Conservation (phyloP, 805 yeast genomes). For the Yarrowia deformans region DNA sequence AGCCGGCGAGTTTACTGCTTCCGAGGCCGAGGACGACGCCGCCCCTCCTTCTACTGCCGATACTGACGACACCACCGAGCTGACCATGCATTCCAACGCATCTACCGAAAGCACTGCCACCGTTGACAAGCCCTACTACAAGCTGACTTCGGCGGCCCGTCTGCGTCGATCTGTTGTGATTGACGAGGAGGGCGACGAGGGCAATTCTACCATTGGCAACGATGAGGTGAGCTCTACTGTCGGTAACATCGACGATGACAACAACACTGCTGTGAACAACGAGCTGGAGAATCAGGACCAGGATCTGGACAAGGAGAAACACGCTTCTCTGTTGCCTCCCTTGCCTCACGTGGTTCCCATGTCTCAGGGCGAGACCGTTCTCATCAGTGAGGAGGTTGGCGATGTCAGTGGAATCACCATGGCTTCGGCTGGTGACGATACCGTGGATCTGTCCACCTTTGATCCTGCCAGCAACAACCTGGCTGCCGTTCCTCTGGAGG, state of each 20-base stretch:
- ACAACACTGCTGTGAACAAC: conserved; percentile 1
- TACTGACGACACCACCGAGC: conserved; percentile 1
- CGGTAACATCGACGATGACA: not conserved
- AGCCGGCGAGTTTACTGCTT: conserved; percentile 10
- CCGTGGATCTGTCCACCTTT: conserved; percentile 22
- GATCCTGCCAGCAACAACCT: conserved; percentile 11
- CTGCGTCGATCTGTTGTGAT: conserved; percentile 25
- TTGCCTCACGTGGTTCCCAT: conserved; percentile 8
- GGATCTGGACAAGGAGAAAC: conserved; percentile 1
- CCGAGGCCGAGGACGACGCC: not conserved
- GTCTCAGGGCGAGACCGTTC: not conserved
- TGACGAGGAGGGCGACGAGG: conserved; percentile 33
- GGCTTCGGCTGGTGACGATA: conserved; percentile 1
- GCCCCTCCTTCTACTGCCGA: not conserved
- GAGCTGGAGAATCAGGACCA: not conserved
- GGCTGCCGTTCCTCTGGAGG: conserved; percentile 23
- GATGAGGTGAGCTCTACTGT: conserved; percentile 8
- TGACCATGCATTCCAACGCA: conserved; percentile 27
- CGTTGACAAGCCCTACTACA: conserved; percentile 32
- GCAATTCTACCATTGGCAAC: not conserved
- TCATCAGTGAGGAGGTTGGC: conserved; percentile 28
- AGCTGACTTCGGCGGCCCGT: conserved; percentile 33
- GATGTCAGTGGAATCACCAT: conserved; percentile 22
- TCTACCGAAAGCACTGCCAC: conserved; percentile 39
- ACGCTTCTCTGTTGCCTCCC: conserved; percentile 22